Percentiles rank a stretch among this genome's conserved stretches.
phyloP scores from a whole-genome alignment of 1,139 yeast species.

The Geotrichum phurueaensis region DNA sequence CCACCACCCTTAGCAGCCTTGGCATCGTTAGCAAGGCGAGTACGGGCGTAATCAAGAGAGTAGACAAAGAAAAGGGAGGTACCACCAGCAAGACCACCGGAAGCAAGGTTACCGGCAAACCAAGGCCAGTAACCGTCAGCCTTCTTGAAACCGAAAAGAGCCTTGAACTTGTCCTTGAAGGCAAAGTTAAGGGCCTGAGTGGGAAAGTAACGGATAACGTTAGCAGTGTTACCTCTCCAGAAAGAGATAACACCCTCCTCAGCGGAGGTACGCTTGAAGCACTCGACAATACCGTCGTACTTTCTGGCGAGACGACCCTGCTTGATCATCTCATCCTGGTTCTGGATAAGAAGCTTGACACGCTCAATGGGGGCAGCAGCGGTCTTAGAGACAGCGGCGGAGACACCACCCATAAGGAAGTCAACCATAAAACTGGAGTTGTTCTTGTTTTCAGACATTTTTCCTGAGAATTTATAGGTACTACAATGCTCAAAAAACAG shows the following conservation, averaged over 20 bases:
- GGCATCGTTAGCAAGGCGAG: conserved; percentile 80
- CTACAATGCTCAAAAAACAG: conserved; percentile 4
- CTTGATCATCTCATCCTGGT: conserved; percentile 79
- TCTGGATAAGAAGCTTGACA: conserved; percentile 73
- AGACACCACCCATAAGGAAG: conserved; percentile 75
- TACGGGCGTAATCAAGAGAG: conserved; percentile 79
- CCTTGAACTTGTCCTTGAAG: conserved; percentile 77
- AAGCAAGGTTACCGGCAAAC: conserved; percentile 76
- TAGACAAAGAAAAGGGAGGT: conserved; percentile 67
- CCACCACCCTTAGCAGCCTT: conserved; percentile 61
- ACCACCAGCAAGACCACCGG: conserved; percentile 83
- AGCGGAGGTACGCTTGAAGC: conserved; percentile 66
- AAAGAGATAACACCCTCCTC: conserved; percentile 66
- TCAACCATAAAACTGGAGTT: conserved; percentile 45
- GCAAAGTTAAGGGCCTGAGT: conserved; percentile 81
- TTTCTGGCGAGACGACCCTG: conserved; percentile 65
- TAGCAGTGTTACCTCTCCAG: conserved; percentile 86
- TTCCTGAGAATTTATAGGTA: conserved; percentile 1
- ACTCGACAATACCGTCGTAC: conserved; percentile 64
- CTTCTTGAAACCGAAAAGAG: conserved; percentile 70
- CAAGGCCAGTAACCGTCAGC: conserved; percentile 58
- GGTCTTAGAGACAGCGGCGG: conserved; percentile 81
- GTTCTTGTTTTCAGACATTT: too few species aligned
- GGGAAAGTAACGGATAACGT: conserved; percentile 80
- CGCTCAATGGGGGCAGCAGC: conserved; percentile 84